Conservation (phyloP, 2,329 filamentous ascomycete species). For the Fusarium citri region DNA sequence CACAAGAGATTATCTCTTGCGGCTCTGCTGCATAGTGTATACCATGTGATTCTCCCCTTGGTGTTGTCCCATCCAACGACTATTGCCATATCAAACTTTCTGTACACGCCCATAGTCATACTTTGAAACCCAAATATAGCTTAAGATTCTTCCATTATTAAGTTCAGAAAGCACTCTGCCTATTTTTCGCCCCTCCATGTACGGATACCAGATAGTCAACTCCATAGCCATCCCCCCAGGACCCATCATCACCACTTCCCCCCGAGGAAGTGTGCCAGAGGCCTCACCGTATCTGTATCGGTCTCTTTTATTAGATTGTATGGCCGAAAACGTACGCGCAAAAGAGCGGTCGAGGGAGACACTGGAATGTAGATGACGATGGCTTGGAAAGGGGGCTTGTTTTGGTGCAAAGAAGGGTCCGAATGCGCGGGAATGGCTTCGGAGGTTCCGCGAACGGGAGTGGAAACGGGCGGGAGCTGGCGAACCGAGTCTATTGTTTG, state of each 20-base stretch:
- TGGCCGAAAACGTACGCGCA: slow-evolving; percentile 20
- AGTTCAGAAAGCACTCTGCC: not conserved
- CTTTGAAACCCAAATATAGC: not conserved
- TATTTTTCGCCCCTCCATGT: not conserved
- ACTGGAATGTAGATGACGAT: slow-evolving; percentile 37
- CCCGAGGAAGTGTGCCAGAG: not conserved
- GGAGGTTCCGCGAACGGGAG: slow-evolving; percentile 31
- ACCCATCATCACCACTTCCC: not conserved
- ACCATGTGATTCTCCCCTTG: slow-evolving; percentile 10
- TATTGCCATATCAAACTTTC: not conserved
- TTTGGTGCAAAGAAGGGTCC: slow-evolving; percentile 1
- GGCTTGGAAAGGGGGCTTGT: not conserved
- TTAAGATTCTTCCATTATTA: slow-evolving; percentile 1
- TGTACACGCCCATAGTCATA: not conserved
- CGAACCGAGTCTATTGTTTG: not conserved
- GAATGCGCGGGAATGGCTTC: slow-evolving; percentile 15
- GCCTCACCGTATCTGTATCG: not conserved
- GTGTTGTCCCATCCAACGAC: slow-evolving; percentile 12
- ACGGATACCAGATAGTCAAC: not conserved
- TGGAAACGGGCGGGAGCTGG: slow-evolving; percentile 7
- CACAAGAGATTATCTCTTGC: not conserved
- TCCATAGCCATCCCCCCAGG: slow-evolving; percentile 6
- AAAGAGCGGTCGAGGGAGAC: slow-evolving; percentile 17
- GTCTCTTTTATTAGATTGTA: not conserved
- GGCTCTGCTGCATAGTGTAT: not conserved